A percentile compares a stretch with the other conserved stretches of the same genome.
These are phyloP conservation scores for Solanum appendiculatum DNA, from an alignment of 257 asterid genomes.

Conservation along the genomic window DNA sequence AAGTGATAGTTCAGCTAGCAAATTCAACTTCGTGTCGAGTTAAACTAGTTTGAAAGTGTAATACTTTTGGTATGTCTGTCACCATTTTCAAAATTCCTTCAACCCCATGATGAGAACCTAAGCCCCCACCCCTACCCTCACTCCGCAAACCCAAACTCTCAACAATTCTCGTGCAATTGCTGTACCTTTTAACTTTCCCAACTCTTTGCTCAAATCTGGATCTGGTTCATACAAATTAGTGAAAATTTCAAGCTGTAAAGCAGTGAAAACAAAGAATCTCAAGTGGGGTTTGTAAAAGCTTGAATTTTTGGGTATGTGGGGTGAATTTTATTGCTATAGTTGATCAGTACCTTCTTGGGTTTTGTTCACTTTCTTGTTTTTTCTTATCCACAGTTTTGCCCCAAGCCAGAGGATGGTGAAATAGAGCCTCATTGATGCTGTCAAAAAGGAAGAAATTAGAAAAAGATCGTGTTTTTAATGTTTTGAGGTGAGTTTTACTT, in stretches of 20 bases:
- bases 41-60: neutral
- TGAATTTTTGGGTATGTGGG: neutral
- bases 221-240: neutral
- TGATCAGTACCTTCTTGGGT: neutral
- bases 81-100: neutral
- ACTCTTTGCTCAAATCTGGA: neutral
- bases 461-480: neutral
- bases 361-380: neutral
- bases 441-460: neutral
- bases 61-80: neutral
- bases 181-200: neutral
- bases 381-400: neutral
- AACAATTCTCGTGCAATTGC: neutral
- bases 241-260: neutral
- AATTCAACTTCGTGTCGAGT: too few species aligned
- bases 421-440: neutral
- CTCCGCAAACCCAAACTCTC: neutral
- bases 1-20: rapidly evolving
- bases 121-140: neutral
- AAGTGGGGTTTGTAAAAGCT: neutral
- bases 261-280: neutral
- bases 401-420: neutral
- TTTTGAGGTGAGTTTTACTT: neutral
- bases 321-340: neutral
- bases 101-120: neutral